Evolutionary conservation across 176 grass and related monocot genomes (phyloP).

Genomic region (Avena atlantica): DNA sequence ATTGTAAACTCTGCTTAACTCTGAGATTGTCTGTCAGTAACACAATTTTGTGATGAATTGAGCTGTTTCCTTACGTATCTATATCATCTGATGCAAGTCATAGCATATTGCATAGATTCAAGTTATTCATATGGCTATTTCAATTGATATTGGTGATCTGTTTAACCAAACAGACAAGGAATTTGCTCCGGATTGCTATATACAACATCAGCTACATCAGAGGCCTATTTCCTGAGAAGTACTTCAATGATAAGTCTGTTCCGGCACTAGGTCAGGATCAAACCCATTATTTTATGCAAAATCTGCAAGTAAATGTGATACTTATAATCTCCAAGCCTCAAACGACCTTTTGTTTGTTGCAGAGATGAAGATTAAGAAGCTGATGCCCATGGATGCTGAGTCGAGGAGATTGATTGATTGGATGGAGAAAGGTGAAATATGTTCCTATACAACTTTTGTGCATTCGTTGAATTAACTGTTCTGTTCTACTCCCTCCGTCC

Average conservation of each 20-base stretch:
- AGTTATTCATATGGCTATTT: conserved; percentile 14
- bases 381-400: conserved; percentile 96
- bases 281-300: conserved; percentile 29
- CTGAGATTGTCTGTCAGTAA: background rate
- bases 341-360: conserved; percentile 24
- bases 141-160: conserved; percentile 27
- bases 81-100: conserved; percentile 19
- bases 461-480: conserved; percentile 18
- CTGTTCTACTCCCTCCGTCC: background rate
- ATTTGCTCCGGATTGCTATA: conserved; percentile 97
- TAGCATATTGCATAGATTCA: background rate
- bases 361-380: conserved; percentile 99
- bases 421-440: conserved; percentile 96
- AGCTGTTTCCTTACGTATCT: conserved; percentile 3
- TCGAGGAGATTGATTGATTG: conserved; percentile 93
- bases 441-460: conserved; percentile 21
- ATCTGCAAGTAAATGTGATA: background rate
- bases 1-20: background rate
- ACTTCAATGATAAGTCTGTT: conserved; percentile 99
- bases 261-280: conserved; percentile 78
- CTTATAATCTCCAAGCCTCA: conserved; percentile 21
- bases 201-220: conserved; percentile 99
- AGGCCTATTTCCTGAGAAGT: conserved; percentile 95
- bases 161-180: conserved; percentile 77
- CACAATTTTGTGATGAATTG: conserved; percentile 18